Conservation (phyloP, 2,329 filamentous ascomycete genomes). For the Ciborinia camelliae region DNA sequence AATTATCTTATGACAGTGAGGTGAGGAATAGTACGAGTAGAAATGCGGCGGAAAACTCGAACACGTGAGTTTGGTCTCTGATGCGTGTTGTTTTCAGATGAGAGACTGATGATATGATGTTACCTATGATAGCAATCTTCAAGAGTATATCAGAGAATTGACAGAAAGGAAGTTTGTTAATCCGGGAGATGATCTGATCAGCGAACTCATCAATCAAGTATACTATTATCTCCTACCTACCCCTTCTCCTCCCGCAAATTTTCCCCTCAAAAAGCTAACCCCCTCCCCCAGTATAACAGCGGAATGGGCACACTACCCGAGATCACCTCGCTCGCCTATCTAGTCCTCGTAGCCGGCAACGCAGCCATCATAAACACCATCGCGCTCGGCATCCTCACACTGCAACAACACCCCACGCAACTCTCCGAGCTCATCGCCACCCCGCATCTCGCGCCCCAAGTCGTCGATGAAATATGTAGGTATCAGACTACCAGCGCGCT, state of each 20-base stretch:
- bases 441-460: slow-evolving; percentile 38
- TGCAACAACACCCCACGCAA: slow-evolving; percentile 45
- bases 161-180: neutral
- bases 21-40: slow-evolving; percentile 9
- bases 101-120: neutral
- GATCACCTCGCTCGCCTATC: slow-evolving; percentile 45
- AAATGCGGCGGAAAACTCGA: neutral
- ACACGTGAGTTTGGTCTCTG: slow-evolving; percentile 38
- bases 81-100: neutral
- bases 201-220: neutral
- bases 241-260: slow-evolving; percentile 46
- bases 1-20: neutral
- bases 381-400: slow-evolving; percentile 45
- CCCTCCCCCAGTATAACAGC: slow-evolving; percentile 41
- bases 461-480: slow-evolving; percentile 49
- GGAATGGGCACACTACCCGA: slow-evolving; percentile 47
- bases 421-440: slow-evolving; percentile 43
- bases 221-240: slow-evolving; percentile 41
- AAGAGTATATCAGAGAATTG: neutral
- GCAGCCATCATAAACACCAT: slow-evolving; percentile 53
- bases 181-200: slow-evolving; percentile 1
- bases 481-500: slow-evolving; percentile 48
- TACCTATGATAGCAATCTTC: neutral
- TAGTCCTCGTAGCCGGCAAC: slow-evolving; percentile 50
- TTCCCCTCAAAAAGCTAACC: slow-evolving; percentile 46